phyloP scores from a whole-genome alignment of 352 stramenopile species.

The Phytophthora kernoviae region DNA sequence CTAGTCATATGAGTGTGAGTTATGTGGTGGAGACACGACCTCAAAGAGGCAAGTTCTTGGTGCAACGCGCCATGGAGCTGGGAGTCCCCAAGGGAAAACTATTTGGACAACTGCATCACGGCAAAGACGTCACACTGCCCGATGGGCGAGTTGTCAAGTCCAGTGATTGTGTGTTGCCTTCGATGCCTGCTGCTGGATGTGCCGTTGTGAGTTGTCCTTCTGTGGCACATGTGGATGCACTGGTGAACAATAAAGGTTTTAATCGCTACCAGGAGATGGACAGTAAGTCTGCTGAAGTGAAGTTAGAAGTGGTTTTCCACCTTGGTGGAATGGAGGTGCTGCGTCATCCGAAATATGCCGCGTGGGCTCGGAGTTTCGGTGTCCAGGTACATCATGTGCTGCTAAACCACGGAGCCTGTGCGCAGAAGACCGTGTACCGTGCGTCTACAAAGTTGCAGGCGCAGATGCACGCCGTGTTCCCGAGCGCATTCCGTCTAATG shows the following conservation, averaged over 20 bases:
- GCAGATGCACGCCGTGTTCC: slow-evolving; percentile 73
- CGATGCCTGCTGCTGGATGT: slow-evolving; percentile 52
- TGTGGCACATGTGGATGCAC: slow-evolving; percentile 59
- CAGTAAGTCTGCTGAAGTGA: slow-evolving; percentile 28
- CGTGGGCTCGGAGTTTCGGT: slow-evolving; percentile 67
- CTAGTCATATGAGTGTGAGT: slow-evolving; percentile 53
- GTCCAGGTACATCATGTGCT: slow-evolving; percentile 61
- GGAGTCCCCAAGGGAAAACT: slow-evolving; percentile 79
- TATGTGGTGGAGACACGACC: slow-evolving; percentile 79
- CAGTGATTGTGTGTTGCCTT: slow-evolving; percentile 72
- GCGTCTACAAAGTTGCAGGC: slow-evolving; percentile 73
- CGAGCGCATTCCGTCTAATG: slow-evolving; percentile 57
- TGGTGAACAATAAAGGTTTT: slow-evolving; percentile 50
- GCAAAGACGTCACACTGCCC: slow-evolving; percentile 73
- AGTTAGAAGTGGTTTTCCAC: slow-evolving; percentile 73
- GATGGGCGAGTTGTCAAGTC: slow-evolving; percentile 70
- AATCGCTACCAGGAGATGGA: slow-evolving; percentile 41
- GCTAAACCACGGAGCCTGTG: slow-evolving; percentile 52
- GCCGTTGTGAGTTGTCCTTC: slow-evolving; percentile 69
- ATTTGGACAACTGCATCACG: slow-evolving; percentile 80
- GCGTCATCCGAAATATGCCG: slow-evolving; percentile 56
- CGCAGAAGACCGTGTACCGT: slow-evolving; percentile 74
- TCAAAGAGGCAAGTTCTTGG: slow-evolving; percentile 81
- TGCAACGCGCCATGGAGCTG: slow-evolving; percentile 67
- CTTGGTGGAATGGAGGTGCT: slow-evolving; percentile 54